Evolutionary conservation across 2,329 filamentous ascomycete genomes (phyloP).

Genomic region (Trichoderma brevicompactum): DNA sequence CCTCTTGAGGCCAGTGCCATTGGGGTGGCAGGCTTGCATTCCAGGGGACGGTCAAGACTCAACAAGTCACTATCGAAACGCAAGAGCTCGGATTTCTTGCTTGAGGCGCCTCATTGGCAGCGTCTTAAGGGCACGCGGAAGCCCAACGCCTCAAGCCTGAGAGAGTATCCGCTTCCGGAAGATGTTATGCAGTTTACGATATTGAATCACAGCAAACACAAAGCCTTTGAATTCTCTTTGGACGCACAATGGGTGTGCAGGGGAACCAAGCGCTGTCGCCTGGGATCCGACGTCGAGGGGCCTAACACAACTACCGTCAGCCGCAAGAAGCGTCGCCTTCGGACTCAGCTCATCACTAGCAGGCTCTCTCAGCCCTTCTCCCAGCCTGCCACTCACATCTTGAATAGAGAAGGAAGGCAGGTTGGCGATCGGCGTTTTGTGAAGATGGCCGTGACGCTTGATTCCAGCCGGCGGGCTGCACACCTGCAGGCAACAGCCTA

Average conservation of each 20-base stretch:
- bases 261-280: slow-evolving; percentile 56
- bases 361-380: slow-evolving; percentile 72
- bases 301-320: slow-evolving; percentile 54
- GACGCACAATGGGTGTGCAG: slow-evolving; percentile 2
- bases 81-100: slow-evolving; percentile 27
- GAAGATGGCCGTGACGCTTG: slow-evolving; percentile 51
- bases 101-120: slow-evolving; percentile 22
- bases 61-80: slow-evolving; percentile 21
- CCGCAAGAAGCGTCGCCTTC: slow-evolving; percentile 70
- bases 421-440: slow-evolving; percentile 54
- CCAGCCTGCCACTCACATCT: slow-evolving; percentile 69
- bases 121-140: slow-evolving; percentile 4
- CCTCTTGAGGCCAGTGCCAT: slow-evolving; percentile 3
- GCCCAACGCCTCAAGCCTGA: not conserved
- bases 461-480: slow-evolving; percentile 44
- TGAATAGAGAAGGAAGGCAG: slow-evolving; percentile 59
- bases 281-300: slow-evolving; percentile 62
- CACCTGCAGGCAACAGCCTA: slow-evolving; percentile 57
- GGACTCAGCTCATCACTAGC: slow-evolving; percentile 68
- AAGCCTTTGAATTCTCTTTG: slow-evolving; percentile 17
- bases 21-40: slow-evolving; percentile 9
- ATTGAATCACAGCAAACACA: not conserved
- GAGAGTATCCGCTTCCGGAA: not conserved
- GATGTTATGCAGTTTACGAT: slow-evolving; percentile 13
- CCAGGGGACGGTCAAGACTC: not conserved